These are phyloP conservation scores for Paramecium sexaurelia DNA, from an alignment of 73 alveolate species.

Conservation along the genomic window DNA sequence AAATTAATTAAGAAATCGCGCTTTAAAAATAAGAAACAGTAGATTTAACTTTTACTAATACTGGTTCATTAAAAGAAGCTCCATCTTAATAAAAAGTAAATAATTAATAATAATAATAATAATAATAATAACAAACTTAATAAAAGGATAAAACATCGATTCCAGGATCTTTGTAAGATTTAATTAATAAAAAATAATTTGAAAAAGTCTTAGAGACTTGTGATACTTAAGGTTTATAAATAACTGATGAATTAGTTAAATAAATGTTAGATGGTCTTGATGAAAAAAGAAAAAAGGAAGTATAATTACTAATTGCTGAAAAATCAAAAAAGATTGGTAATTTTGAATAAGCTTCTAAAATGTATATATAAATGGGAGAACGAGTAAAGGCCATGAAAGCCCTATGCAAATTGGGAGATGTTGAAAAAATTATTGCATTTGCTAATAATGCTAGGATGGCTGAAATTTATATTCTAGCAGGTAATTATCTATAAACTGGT, in stretches of 20 bases:
- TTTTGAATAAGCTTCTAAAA: conserved; percentile 91
- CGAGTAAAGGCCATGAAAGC: conserved; percentile 96
- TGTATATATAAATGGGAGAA: conserved; percentile 92
- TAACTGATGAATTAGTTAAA: conserved; percentile 90
- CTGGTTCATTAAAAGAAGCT: not conserved
- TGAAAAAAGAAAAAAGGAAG: conserved; percentile 85
- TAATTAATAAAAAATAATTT: conserved; percentile 82
- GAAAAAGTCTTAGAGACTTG: conserved; percentile 91
- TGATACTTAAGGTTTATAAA: conserved; percentile 83
- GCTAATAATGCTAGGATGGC: conserved; percentile 96
- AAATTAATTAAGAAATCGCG: conserved; percentile 17
- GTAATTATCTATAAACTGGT: conserved; percentile 90
- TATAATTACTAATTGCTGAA: conserved; percentile 88
- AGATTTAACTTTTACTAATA: conserved; percentile 41
- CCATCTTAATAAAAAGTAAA: not conserved
- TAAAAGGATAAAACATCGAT: not conserved
- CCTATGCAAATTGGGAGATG: conserved; percentile 88
- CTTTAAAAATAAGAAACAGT: not conserved
- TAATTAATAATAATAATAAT: not conserved
- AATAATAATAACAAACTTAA: not conserved
- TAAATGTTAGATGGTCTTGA: conserved; percentile 77
- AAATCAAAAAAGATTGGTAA: conserved; percentile 90
- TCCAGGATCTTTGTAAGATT: conserved; percentile 48
- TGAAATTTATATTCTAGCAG: conserved; percentile 93
- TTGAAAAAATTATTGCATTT: conserved; percentile 88